Base-by-base conservation (phyloP, 176 grass and related monocot species). In the Carex kokanica region DNA sequence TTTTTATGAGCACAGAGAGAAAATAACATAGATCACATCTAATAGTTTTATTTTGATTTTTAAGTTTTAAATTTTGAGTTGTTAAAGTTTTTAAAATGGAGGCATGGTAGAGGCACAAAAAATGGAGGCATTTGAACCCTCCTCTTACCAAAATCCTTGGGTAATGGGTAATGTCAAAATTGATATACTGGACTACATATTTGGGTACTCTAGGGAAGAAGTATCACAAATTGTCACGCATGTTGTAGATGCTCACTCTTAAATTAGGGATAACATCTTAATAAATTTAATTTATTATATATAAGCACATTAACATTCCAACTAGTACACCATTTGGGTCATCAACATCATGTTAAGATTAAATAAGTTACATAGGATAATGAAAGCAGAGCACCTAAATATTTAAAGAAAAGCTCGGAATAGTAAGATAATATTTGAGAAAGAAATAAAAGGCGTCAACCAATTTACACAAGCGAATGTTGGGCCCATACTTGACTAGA, bases 291-390 rank as follows among this genome's bases (percentile, higher is more conserved):
- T 31, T 17, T 38, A 38, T 40, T 8, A 38, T 18, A 21, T 8
- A 38, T 18, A 21, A 65, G 63, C 18, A 18, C 27, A 68, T 38
- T 40, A 38, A 68, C 64, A 68, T 68, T 68, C 34, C 64, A 38
- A 38, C 64, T 41, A 75, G 23, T 75, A 23, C 47, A 52, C 43
- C 72, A 75, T 54, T 61, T 61, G 32, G 40, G 14, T 82, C 34
- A n/a, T 81, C 59, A 65, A 47, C 40, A 40, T 81, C 78, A 63
- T 62, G 56, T 81, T 81, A 81, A 81, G 54, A 64, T 64, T 12
- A 49, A 41, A 69, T 8, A 81, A 45, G 5, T 57, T 32, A 64
- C 32, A 82, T 82, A 52, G 38, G 12, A 82, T 64, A 27, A 53
- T 49, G 25, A 82, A 64, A 82, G 15, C 18, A 80, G 36, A 49